Percentiles rank a stretch among this genome's conserved stretches.
Evolutionary conservation across 78 protist genomes (phyloP).

Genomic region (Dictyostelium capitatum): DNA sequence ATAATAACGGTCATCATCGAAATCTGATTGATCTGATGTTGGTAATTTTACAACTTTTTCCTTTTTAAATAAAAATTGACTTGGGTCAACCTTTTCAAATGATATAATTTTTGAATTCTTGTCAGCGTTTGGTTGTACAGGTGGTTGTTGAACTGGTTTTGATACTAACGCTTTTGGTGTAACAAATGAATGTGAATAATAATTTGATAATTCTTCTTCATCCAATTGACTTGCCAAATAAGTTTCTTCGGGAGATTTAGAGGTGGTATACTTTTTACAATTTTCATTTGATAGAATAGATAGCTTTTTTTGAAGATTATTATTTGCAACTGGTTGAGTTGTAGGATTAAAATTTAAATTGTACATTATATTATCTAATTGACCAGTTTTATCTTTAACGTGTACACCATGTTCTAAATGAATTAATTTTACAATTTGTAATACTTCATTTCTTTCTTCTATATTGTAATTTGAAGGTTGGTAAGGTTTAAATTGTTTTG

Average conservation of each 20-base stretch:
- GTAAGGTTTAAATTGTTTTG: not conserved
- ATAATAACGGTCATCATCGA: not conserved
- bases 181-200: not conserved
- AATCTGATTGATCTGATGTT: not conserved
- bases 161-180: not conserved
- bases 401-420: slow-evolving; percentile 7
- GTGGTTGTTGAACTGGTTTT: too few species aligned
- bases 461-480: not conserved
- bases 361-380: not conserved
- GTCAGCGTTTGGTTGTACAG: too few species aligned
- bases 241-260: slow-evolving; percentile 41
- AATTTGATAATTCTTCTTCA: slow-evolving; percentile 40
- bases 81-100: slow-evolving; percentile 26
- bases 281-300: not conserved
- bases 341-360: slow-evolving; percentile 4
- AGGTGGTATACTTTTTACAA: not conserved
- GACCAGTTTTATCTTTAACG: slow-evolving; percentile 3
- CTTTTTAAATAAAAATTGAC: slow-evolving; percentile 20
- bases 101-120: slow-evolving; percentile 13
- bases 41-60: slow-evolving; percentile 35
- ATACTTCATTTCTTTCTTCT: slow-evolving; percentile 15
- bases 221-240: slow-evolving; percentile 27
- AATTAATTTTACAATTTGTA: slow-evolving; percentile 17
- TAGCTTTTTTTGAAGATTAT: not conserved
- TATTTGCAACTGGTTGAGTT: not conserved